Evolutionary conservation across 208 protist genomes (phyloP), one percentile per base, ranked within the genome.

Genomic region (Vickermania ingenoplastis): DNA sequence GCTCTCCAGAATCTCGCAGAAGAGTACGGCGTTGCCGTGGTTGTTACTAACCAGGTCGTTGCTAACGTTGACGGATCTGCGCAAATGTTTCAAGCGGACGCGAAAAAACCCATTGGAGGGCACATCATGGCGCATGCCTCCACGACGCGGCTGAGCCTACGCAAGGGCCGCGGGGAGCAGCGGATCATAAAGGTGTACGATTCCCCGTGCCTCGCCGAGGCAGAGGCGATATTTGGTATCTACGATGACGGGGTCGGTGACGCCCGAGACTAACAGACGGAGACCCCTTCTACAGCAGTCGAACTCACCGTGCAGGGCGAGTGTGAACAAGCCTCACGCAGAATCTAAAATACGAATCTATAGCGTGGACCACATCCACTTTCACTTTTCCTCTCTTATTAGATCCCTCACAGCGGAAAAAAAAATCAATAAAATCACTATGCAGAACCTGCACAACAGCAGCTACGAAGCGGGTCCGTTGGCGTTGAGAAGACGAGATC

Each of bases 121-220:
- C 97, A 99, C 77, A 99, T 99, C 74, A 99, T 99, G 84, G 99
- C 98, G 13, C 99, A 99, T 80, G 98, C 99, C 7, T 99, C 97
- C 0, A 99, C 98, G 22, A 99, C 98, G 3, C 73, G 98, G 5
- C 75, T 99, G 25, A 99, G 77, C 56, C 83, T 99, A 2, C 86
- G 98, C 31, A 99, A 99, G 74, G 98, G 98, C 30, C 84, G 96
- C 31, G 98, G 97, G 23, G 98, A 99, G 74, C 94, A 96, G 45
- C 90, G 99, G 64, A 96, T 99, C 59, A 98, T 97, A 61, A 99
- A 99, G 74, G 92, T 99, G 50, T 99, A 99, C 83, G 99, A 99
- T 77, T 99, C 97, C 1, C 99, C 99, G 2, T 98, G 84, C 69
- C 79, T 99, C 14, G 96, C 99, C 2, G 99, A 99, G 77, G 75